Conservation (phyloP, 306 rosid species). For the Quercus mongolica region DNA sequence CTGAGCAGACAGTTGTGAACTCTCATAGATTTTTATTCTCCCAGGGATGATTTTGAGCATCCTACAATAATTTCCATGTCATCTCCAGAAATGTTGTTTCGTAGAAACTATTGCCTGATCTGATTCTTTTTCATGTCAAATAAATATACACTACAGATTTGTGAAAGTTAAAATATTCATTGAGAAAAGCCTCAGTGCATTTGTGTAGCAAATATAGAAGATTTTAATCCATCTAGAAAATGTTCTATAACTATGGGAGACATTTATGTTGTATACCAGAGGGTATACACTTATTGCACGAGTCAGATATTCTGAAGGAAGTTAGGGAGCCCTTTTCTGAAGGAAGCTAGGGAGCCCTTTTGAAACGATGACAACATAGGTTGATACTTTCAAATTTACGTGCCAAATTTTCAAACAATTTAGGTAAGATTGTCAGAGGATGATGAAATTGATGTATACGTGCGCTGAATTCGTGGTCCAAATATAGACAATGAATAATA, state of each 20-base stretch:
- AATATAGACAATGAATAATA: not conserved
- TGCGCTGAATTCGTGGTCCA: not conserved
- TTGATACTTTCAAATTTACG: not conserved
- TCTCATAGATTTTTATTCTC: not conserved
- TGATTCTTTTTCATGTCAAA: not conserved
- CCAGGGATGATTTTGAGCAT: not conserved
- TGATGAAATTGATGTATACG: not conserved
- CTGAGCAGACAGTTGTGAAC: not conserved
- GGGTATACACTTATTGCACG: not conserved
- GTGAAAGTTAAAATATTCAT: too few species aligned
- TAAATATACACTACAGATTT: too few species aligned
- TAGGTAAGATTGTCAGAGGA: not conserved
- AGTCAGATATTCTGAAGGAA: not conserved
- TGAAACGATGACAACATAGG: not conserved
- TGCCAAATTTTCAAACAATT: conserved; percentile 15
- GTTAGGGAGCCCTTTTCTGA: not conserved
- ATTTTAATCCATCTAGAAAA: not conserved
- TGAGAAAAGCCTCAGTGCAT: too few species aligned
- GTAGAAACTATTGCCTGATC: not conserved
- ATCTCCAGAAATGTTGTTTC: not conserved
- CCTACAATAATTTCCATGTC: not conserved
- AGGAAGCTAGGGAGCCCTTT: not conserved
- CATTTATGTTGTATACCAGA: not conserved
- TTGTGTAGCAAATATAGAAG: too few species aligned
- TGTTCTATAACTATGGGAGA: not conserved